Evolutionary conservation across 2,329 filamentous ascomycete species (phyloP).

Genomic region (Fonsecaea nubica): DNA sequence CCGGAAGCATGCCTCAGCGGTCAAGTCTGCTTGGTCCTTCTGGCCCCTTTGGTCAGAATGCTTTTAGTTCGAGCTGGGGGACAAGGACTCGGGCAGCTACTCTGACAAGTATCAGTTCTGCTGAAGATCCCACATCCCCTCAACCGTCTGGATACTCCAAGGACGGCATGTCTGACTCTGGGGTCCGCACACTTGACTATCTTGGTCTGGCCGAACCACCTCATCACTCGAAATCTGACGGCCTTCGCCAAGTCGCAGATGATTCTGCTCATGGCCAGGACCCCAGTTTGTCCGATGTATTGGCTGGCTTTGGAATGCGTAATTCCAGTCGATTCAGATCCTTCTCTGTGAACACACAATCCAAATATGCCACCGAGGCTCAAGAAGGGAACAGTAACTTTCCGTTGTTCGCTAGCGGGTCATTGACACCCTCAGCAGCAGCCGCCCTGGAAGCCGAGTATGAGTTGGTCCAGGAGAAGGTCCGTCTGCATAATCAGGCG

Average conservation of each 20-base stretch:
- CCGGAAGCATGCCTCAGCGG: slow-evolving; percentile 92
- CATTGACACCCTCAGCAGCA: slow-evolving; percentile 64
- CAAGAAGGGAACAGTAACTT: slow-evolving; percentile 71
- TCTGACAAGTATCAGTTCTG: slow-evolving; percentile 85
- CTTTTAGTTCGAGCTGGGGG: slow-evolving; percentile 88
- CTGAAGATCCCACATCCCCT: slow-evolving; percentile 85
- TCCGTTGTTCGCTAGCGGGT: slow-evolving; percentile 63
- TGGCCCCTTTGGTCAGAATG: slow-evolving; percentile 81
- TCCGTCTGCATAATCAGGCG: slow-evolving; percentile 89
- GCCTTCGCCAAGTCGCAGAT: slow-evolving; percentile 67
- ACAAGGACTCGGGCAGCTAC: slow-evolving; percentile 85
- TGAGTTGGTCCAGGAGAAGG: slow-evolving; percentile 68
- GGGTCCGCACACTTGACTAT: slow-evolving; percentile 94
- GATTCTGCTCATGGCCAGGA: slow-evolving; percentile 57
- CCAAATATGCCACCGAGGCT: slow-evolving; percentile 89
- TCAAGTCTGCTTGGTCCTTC: slow-evolving; percentile 68
- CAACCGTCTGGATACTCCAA: slow-evolving; percentile 84
- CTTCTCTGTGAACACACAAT: slow-evolving; percentile 98
- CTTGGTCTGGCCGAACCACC: slow-evolving; percentile 93
- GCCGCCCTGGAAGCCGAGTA: slow-evolving; percentile 62
- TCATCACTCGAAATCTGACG: slow-evolving; percentile 75
- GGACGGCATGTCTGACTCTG: slow-evolving; percentile 82
- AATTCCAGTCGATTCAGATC: slow-evolving; percentile 89
- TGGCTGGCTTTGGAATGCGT: slow-evolving; percentile 76
- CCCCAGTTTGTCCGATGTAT: slow-evolving; percentile 64